Percentiles rank a stretch among this genome's conserved stretches.
phyloP scores from a whole-genome alignment of 2,329 filamentous ascomycete species.

The Corynespora cassiicola region DNA sequence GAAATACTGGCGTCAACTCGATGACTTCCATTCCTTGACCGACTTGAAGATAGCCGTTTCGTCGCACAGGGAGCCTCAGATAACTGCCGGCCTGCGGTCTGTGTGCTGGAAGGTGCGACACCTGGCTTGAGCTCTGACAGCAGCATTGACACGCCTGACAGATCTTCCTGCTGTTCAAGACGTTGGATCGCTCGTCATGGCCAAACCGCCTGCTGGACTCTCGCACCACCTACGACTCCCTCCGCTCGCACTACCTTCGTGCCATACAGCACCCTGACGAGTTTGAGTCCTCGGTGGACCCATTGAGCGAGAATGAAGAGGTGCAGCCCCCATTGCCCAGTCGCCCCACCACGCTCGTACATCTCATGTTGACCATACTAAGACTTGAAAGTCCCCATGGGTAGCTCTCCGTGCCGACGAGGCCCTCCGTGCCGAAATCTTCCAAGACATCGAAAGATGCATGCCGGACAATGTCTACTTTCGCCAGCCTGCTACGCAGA shows the following conservation, averaged over 20 bases:
- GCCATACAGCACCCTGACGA: slow-evolving; percentile 86
- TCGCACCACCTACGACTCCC: slow-evolving; percentile 74
- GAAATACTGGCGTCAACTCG: slow-evolving; percentile 44
- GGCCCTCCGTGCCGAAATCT: slow-evolving; percentile 82
- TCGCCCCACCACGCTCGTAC: slow-evolving; percentile 22
- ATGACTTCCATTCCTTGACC: slow-evolving; percentile 44
- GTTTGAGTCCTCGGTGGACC: slow-evolving; percentile 76
- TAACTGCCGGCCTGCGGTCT: slow-evolving; percentile 75
- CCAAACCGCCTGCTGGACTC: slow-evolving; percentile 69
- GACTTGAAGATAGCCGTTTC: slow-evolving; percentile 46
- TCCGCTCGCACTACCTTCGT: slow-evolving; percentile 77
- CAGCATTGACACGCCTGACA: slow-evolving; percentile 44
- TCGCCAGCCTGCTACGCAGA: slow-evolving; percentile 78
- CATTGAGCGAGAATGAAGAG: slow-evolving; percentile 80
- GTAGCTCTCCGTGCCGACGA: slow-evolving; percentile 86
- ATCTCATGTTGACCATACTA: slow-evolving; percentile 54
- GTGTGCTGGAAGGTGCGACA: slow-evolving; percentile 84
- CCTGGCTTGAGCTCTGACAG: background rate
- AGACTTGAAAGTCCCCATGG: slow-evolving; percentile 81
- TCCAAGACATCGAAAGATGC: slow-evolving; percentile 89
- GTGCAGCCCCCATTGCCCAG: slow-evolving; percentile 49
- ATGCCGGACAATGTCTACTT: slow-evolving; percentile 93
- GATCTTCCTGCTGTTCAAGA: slow-evolving; percentile 82
- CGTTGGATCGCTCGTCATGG: slow-evolving; percentile 72
- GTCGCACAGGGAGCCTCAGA: slow-evolving; percentile 41